Evolutionary conservation across 352 stramenopile species (phyloP), one percentile per base, ranked within the genome.

Genomic region (Globisporangium sylvaticum): DNA sequence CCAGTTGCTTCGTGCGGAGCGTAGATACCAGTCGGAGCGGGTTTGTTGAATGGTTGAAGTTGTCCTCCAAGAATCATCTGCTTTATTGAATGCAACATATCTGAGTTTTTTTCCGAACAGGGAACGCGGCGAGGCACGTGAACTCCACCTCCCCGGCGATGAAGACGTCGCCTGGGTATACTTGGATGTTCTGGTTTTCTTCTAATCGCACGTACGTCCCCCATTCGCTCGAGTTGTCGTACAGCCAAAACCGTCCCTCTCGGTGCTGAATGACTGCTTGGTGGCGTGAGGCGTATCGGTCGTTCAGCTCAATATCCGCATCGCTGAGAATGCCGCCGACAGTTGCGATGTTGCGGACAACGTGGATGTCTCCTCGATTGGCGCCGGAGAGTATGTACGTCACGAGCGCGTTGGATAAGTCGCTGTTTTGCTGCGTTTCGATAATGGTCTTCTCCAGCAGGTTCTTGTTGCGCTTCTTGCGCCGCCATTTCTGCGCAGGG

Each of bases 321-420:
- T 76, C 69, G 46, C 78, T 87, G n/a, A 79, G 68, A 27, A 84
- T 59, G 8, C 73, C 73, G 6, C 85, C 85, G 27, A 94, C 72
- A 1, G 79, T 77, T 12, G 81, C 80, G 15, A 88, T 72, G 62
- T 92, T 90, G 3, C 78, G 75, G 5, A 94, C 84, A 6, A 94
- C 78, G 44, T 92, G 82, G 25, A 94, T 88, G 60, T 94, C 85
- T 18, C 85, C 85, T 18, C 85, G 82, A 39, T 94, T 89, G 6
- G 80, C 77, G 0, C 85, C 83, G 0, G 83, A 87, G n/a, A 94
- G 78, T n/a, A 91, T 77, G 69, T 94, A 94, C 50, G 92, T 55
- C 9, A 94, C 85, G 27, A 91, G 65, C 12, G 85, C 83, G 39
- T 83, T 87, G 7, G 73, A 46, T 27, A 91, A 64, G 9, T 86